phyloP scores from a whole-genome alignment of 306 rosid species.

The Glycine latifolia region DNA sequence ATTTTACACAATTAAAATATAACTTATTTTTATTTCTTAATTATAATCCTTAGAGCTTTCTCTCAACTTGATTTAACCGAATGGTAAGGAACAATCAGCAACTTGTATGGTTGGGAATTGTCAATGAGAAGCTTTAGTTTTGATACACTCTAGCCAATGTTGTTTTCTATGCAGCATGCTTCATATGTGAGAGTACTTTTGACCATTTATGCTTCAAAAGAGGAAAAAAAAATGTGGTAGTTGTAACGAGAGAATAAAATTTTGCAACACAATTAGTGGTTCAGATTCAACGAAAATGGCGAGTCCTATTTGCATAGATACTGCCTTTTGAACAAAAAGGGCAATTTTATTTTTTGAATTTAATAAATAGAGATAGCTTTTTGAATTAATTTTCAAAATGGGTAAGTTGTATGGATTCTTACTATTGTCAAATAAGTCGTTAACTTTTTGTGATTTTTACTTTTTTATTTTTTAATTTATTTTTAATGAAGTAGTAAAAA shows the following conservation, averaged over 20 bases:
- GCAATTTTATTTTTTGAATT: too few relatives aligned
- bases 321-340: too few relatives aligned
- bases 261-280: background rate
- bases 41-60: background rate
- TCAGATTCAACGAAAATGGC: conserved; percentile 1
- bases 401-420: too few relatives aligned
- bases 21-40: too few relatives aligned
- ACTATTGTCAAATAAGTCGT: too few relatives aligned
- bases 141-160: background rate
- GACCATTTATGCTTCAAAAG: conserved; percentile 19
- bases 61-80: background rate
- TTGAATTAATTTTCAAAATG: too few relatives aligned
- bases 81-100: background rate
- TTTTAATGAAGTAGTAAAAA: too few relatives aligned
- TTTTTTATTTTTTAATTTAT: too few relatives aligned
- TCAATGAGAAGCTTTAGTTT: background rate
- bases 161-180: background rate
- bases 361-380: too few relatives aligned
- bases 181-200: background rate
- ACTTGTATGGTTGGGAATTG: background rate
- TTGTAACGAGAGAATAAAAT: background rate
- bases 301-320: background rate
- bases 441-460: too few relatives aligned
- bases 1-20: too few relatives aligned
- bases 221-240: background rate